A percentile compares a stretch with the other conserved stretches of the same genome.
Evolutionary conservation across 257 asterid species (phyloP).

Genomic region (Ballota nigra): DNA sequence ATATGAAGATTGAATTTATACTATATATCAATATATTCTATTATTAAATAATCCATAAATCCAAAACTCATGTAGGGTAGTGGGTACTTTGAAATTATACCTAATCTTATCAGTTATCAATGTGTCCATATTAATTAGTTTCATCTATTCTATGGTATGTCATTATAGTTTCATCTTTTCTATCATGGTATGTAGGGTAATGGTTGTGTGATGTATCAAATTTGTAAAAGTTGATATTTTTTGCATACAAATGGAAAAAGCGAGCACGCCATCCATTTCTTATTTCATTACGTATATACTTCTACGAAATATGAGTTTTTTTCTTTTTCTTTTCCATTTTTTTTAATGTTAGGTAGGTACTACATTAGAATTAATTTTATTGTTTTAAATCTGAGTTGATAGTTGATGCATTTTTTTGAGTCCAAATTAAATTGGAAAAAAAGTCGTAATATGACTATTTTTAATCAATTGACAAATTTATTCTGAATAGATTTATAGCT

Average conservation of each 20-base stretch:
- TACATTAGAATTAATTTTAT: no score
- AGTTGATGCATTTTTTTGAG: not conserved
- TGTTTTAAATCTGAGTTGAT: no score
- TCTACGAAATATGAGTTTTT: not conserved
- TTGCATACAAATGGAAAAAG: constrained; percentile 24
- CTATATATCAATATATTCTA: no score
- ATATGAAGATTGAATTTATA: no score
- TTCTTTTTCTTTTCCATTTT: no score
- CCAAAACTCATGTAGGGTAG: no score
- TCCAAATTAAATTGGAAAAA: not conserved
- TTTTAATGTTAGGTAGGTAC: no score
- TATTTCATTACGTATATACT: not conserved
- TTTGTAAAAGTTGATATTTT: constrained; percentile 23
- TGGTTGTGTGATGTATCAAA: not conserved
- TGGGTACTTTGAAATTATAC: no score
- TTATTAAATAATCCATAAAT: no score
- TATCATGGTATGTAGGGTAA: not conserved
- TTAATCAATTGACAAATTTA: not conserved
- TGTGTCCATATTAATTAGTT: not conserved
- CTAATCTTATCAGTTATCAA: not conserved
- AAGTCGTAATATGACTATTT: no score
- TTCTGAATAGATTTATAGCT: not conserved
- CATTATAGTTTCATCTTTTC: not conserved
- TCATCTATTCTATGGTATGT: not conserved
- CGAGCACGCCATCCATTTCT: not conserved